These are phyloP conservation scores for Mrakiaceae sp. DNA, from an alignment of 1,284 basidiomycete species.

Conservation along the genomic window DNA sequence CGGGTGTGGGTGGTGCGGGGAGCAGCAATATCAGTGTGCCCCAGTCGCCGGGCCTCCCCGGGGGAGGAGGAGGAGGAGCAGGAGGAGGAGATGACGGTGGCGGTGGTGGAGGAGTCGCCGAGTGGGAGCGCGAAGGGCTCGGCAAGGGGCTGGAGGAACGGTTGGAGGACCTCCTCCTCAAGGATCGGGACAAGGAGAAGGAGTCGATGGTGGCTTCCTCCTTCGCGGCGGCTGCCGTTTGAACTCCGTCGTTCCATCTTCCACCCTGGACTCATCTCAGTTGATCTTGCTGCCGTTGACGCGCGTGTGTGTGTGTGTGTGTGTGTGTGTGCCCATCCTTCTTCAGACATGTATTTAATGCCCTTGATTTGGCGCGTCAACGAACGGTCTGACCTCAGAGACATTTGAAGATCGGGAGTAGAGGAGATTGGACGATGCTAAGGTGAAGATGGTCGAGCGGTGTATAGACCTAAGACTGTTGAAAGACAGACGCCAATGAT, in stretches of 20 bases:
- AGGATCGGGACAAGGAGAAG: background rate
- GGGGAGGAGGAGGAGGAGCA: background rate
- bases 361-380: too few relatives aligned
- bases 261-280: background rate
- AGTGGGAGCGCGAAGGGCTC: conserved; percentile 71
- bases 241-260: background rate
- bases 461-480: too few relatives aligned
- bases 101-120: conserved; percentile 47
- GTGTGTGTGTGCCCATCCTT: too few relatives aligned
- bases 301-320: background rate
- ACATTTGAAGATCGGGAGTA: too few relatives aligned
- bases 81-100: background rate
- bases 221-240: background rate
- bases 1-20: background rate
- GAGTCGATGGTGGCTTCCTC: background rate
- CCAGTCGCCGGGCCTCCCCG: background rate
- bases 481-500: too few relatives aligned
- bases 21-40: conserved; percentile 12
- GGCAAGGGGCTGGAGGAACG: conserved; percentile 69
- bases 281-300: background rate
- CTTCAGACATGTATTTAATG: too few relatives aligned
- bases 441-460: too few relatives aligned
- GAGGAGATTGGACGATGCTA: too few relatives aligned
- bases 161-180: conserved; percentile 39
- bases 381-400: too few relatives aligned